A percentile compares a stretch with the other conserved stretches of the same genome.
Evolutionary conservation across 495 filamentous ascomycete genomes (phyloP).

Genomic region (Choiromyces venosus): DNA sequence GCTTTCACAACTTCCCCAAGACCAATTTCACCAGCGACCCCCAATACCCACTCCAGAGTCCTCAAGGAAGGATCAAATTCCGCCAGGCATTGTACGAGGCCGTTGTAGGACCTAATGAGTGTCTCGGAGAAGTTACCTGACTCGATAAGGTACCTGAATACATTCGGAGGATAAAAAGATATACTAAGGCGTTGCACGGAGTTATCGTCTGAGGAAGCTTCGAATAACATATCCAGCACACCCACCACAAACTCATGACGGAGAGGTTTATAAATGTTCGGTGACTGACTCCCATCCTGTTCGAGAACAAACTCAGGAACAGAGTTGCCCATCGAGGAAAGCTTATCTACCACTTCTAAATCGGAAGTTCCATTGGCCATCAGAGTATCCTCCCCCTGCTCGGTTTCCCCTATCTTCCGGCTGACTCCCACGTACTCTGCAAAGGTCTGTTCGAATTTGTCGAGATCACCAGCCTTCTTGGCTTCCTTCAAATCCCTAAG

Average conservation of each 20-base stretch:
- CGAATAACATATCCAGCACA: constrained; percentile 34
- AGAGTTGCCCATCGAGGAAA: not conserved
- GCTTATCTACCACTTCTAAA: not conserved
- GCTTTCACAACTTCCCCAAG: constrained; percentile 30
- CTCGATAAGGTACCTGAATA: constrained; percentile 38
- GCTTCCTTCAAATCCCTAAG: constrained; percentile 20
- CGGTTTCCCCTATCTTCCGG: not conserved
- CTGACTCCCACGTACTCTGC: constrained; percentile 24
- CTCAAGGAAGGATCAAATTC: constrained; percentile 32
- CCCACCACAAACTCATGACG: constrained; percentile 28
- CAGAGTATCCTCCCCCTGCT: constrained; percentile 12
- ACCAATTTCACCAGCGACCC: constrained; percentile 14
- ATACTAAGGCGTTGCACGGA: constrained; percentile 16
- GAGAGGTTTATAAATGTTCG: constrained; percentile 19
- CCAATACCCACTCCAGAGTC: constrained; percentile 34
- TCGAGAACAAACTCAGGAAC: not conserved
- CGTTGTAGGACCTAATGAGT: constrained; percentile 21
- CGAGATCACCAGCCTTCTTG: constrained; percentile 7
- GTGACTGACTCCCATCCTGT: not conserved
- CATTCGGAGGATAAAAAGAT: constrained; percentile 33
- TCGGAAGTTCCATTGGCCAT: constrained; percentile 24
- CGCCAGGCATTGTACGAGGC: constrained; percentile 25
- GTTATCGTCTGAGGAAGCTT: constrained; percentile 6
- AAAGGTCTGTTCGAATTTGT: constrained; percentile 29
- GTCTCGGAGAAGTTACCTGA: constrained; percentile 37